A percentile compares a stretch with the other conserved stretches of the same genome.
Evolutionary conservation across 2,329 filamentous ascomycete species (phyloP).

Genomic region (Ceratocystis colombiana): DNA sequence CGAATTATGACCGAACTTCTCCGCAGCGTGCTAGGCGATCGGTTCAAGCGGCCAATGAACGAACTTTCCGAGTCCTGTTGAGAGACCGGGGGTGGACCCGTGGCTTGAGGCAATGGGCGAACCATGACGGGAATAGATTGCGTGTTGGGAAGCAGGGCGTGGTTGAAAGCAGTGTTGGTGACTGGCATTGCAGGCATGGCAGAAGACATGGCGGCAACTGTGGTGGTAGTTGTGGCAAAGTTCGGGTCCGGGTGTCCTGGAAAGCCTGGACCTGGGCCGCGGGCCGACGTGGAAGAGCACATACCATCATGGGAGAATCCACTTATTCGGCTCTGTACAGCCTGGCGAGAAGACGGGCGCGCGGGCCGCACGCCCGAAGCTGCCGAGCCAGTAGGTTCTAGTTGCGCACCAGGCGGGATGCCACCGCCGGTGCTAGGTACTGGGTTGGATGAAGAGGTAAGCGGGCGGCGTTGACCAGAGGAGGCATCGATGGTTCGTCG

Average conservation of each 20-base stretch:
- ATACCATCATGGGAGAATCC: slow-evolving; percentile 19
- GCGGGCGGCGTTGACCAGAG: not conserved
- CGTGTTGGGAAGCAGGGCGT: slow-evolving; percentile 6
- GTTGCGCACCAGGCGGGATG: slow-evolving; percentile 11
- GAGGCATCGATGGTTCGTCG: slow-evolving; percentile 19
- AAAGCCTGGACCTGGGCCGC: slow-evolving; percentile 11
- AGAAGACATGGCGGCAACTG: not conserved
- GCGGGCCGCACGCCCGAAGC: slow-evolving; percentile 22
- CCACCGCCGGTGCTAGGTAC: slow-evolving; percentile 2
- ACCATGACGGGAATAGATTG: slow-evolving; percentile 22
- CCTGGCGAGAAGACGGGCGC: slow-evolving; percentile 23
- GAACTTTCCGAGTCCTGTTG: slow-evolving; percentile 19
- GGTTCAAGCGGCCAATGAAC: slow-evolving; percentile 19
- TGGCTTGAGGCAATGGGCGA: slow-evolving; percentile 15
- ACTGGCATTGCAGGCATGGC: not conserved
- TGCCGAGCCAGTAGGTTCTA: slow-evolving; percentile 20
- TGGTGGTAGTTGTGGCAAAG: slow-evolving; percentile 14
- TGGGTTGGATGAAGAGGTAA: slow-evolving; percentile 4
- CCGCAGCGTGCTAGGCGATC: slow-evolving; percentile 22
- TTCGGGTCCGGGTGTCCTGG: slow-evolving; percentile 11
- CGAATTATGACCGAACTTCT: slow-evolving; percentile 21
- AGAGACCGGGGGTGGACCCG: slow-evolving; percentile 15
- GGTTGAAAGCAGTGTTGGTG: not conserved
- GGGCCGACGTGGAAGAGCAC: slow-evolving; percentile 19
- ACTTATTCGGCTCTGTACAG: slow-evolving; percentile 20